phyloP scores from a whole-genome alignment of 73 alveolate species.

The Paramecium pentaurelia region DNA sequence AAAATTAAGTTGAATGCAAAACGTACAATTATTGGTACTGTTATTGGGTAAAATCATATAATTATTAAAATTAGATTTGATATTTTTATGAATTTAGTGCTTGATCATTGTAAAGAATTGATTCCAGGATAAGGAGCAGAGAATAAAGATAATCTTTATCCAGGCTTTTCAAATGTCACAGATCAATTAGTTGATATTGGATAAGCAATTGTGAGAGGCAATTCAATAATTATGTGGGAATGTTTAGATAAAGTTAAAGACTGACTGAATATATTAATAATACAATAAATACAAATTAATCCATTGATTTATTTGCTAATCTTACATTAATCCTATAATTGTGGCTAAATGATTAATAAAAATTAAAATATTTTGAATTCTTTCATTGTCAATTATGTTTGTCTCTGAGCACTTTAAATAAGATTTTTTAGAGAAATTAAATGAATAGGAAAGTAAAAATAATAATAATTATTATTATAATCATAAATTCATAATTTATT shows the following conservation, averaged over 20 bases:
- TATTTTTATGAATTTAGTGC: conserved; percentile 86
- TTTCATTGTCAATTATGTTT: not conserved
- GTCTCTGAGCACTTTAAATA: not conserved
- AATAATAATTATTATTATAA: no score
- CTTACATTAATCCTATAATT: not conserved
- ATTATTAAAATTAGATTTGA: conserved; percentile 69
- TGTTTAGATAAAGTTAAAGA: conserved; percentile 78
- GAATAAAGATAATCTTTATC: conserved; percentile 44
- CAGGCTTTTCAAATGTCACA: conserved; percentile 48
- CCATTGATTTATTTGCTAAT: not conserved
- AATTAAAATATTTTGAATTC: not conserved
- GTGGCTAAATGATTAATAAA: not conserved
- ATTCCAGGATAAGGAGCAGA: conserved; percentile 55
- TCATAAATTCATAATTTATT: no score
- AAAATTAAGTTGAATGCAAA: conserved; percentile 27
- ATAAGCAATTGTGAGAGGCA: conserved; percentile 89
- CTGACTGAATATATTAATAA: not conserved
- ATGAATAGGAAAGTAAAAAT: not conserved
- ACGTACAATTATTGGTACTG: conserved; percentile 42
- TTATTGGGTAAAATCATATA: not conserved
- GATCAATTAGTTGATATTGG: conserved; percentile 84
- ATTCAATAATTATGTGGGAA: conserved; percentile 90
- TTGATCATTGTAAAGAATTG: conserved; percentile 79
- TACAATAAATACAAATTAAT: not conserved
- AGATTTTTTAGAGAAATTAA: not conserved